Evolutionary conservation across 441 rosid species (phyloP), one percentile per base, ranked within the genome.

Genomic region (Populus trichocarpa): DNA sequence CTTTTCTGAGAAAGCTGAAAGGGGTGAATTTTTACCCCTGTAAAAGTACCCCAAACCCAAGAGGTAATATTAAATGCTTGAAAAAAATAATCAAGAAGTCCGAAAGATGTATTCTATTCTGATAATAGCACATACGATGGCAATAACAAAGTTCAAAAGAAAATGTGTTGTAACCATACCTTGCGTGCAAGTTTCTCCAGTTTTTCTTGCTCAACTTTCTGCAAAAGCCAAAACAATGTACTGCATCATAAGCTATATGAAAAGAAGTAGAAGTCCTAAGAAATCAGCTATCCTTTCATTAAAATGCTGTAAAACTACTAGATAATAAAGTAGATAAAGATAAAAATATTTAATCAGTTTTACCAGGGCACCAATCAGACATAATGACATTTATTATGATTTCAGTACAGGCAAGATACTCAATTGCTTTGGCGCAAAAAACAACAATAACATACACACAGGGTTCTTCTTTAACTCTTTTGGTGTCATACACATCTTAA

Each of bases 161-260:
- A 33, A 4, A 57, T 2, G 67, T 11, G 61, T 14, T 25, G 20
- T 30, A 2, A 50, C 36, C 75, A 75, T 86, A 95, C 99, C 98
- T 92, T 90, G 77, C 89, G 88, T 13, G 98, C 98, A 74, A 87
- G 85, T 90, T 94, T 94, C 89, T 93, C 95, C 80, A 94, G 79
- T 81, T 93, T 96, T 88, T 93, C 98, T 72, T 88, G 86, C 89
- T 96, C 99, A 78, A 78, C 89, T 92, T 94, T 96, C 99, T 96
- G 88, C 82, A 87, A 61, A 86, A 1, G 64, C 46, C 32, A 35
- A 28, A 79, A 70, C 73, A 65, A 81, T 35, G 33, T 30, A 20
- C 10, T 23, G 66, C 61, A 53, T 20, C 25, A 32, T 6, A 77
- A 76, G 67, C 16, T n/a, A 64, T 50, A 20, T 26, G 12, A 68